Evolutionary conservation across 2,329 filamentous ascomycete genomes (phyloP), one percentile per base, ranked within the genome.

Genomic region (Exophiala viscosa): DNA sequence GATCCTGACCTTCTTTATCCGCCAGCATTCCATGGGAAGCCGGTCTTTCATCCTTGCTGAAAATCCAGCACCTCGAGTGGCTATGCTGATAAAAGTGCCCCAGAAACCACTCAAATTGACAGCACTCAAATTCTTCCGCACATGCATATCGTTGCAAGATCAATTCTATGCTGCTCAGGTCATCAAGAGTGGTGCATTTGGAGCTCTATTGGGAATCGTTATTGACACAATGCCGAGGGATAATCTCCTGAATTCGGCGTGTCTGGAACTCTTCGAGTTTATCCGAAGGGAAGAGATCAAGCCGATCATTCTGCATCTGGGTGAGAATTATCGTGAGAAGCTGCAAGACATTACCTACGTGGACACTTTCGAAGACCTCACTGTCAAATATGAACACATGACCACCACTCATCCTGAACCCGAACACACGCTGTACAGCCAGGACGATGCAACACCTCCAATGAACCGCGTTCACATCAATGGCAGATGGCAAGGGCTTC

Each of bases 51-150:
- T 97, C 20, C 76, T 95, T 57, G 82, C 82, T 9, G 83, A 96
- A 69, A 85, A 87, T 52, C 77, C 97, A 40, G 84, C 87, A 6
- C 80, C 84, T 56, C 83, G 91, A 36, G 85, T 96, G 55, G 85
- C 86, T 44, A 90, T 95, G 69, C 80, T 99, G 55, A 80, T 99
- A 60, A 76, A 77, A 40, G 91, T 86, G 55, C 85, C 85, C 8
- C 89, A 97, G 70, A 97, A 97, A 74, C 91, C 96, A 67, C 74
- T 99, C 59, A 91, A 92, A 70, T 81, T 99, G 39, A 88, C 90
- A 63, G 89, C 91, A 5, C 81, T 99, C 61, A 93, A 96, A 67
- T 96, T 96, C 73, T 92, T 97, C 74, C 87, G 92, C 32, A 88
- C 88, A 40, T 82, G 95, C 55, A 81, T 96, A 52, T 84, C 85